phyloP scores from a whole-genome alignment of 1,284 basidiomycete genomes.

The Ustilago lituana region DNA sequence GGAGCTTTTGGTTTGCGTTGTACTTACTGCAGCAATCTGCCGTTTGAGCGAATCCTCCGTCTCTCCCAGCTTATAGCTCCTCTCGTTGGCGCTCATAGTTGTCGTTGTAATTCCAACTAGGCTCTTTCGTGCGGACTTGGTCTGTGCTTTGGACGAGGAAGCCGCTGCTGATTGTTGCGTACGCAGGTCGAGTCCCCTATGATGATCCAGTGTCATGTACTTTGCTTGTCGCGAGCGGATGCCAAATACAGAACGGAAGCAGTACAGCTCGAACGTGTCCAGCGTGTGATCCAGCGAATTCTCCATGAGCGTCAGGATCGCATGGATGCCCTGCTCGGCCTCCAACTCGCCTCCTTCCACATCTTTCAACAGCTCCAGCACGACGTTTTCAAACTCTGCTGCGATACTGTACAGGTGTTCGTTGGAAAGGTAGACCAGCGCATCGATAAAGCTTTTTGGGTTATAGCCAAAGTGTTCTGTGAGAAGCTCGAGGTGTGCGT shows the following conservation, averaged over 20 bases:
- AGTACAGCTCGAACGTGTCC: conserved; percentile 65
- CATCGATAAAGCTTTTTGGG: conserved; percentile 62
- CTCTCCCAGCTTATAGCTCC: conserved; percentile 46
- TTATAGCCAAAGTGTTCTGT: conserved; percentile 67
- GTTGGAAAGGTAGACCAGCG: conserved; percentile 61
- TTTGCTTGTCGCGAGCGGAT: conserved; percentile 57
- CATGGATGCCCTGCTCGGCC: conserved; percentile 61
- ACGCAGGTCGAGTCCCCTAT: conserved; percentile 63
- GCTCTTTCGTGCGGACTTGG: conserved; percentile 17
- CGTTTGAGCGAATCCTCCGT: conserved; percentile 48
- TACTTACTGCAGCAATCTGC: conserved; percentile 46
- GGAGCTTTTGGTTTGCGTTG: background rate
- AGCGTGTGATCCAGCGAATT: conserved; percentile 64
- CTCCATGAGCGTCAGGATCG: conserved; percentile 62
- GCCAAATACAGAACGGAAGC: conserved; percentile 60
- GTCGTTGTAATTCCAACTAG: conserved; percentile 3
- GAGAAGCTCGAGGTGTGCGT: conserved; percentile 54
- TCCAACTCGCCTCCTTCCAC: conserved; percentile 48
- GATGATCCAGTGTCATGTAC: conserved; percentile 62
- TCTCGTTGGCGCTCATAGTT: conserved; percentile 29
- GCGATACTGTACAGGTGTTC: conserved; percentile 62
- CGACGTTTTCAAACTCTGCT: conserved; percentile 53
- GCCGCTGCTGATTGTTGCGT: conserved; percentile 7
- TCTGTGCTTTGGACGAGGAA: background rate
- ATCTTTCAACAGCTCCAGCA: conserved; percentile 34